Base-by-base conservation (phyloP, 2,329 filamentous ascomycete species). In the Diaporthe amygdali region DNA sequence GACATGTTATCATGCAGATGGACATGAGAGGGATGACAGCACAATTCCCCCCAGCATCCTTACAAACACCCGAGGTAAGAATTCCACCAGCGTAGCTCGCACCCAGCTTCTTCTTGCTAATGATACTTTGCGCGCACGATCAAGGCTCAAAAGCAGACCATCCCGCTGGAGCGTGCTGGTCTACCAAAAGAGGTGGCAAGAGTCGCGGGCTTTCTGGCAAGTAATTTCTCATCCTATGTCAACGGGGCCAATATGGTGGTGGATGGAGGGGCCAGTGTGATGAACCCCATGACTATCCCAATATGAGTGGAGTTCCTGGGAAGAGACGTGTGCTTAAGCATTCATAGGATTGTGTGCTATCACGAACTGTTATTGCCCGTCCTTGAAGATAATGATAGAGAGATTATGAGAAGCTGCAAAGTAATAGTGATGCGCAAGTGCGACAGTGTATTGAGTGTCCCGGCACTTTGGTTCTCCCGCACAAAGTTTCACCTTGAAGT, bases 171-270 rank as follows among this genome's bases (percentile, higher is more conserved):
- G 78, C 83, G 89, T 71, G 83, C 87, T 10, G 90, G 89, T 0
- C 77, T 84, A 22, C 87, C 89, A 0, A 85, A 86, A 64, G 89
- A 91, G 76, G 87, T 92, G 12, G 90, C 84, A 1, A 80, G 87
- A 44, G 89, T 91, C 3, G 89, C 87, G 0, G 89, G 90, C 0
- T 92, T 92, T 76, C 80, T 92, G 73, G 89, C 89, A 3, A 89
- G 85, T 78, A 88, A 88, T 0, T 91, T 92, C 78, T 89, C 87
- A 73, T 88, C 85, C 69, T 91, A 91, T 78, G 84, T 91, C 52
- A 91, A 87, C 0, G 90, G 90, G 1, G 83, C 87, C 2, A 91
- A 91, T 76, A 78, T 91, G 75, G 85, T 90, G 17, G 89, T 91
- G 17, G 89, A 91, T 80, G 90, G 89, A 5, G 90, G 89, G 9